Percentiles rank a stretch among this genome's conserved stretches.
phyloP scores from a whole-genome alignment of 1,139 yeast species.

The Suhomyces panamericanus region DNA sequence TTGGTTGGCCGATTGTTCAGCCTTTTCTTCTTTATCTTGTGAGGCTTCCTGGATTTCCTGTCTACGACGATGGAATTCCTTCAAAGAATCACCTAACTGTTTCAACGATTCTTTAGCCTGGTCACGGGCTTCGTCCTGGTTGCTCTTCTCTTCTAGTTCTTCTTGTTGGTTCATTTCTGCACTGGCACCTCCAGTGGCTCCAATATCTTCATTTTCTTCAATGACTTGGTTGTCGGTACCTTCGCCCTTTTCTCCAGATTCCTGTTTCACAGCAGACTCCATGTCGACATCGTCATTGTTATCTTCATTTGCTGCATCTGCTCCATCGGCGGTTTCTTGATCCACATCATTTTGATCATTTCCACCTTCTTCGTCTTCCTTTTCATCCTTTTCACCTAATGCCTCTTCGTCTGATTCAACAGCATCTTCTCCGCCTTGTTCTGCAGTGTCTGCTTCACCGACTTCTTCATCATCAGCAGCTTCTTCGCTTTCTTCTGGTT shows the following conservation, averaged over 20 bases:
- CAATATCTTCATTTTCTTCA: constrained; percentile 69
- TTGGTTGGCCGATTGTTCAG: constrained; percentile 55
- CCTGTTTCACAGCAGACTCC: constrained; percentile 71
- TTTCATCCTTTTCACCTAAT: constrained; percentile 25
- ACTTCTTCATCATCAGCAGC: constrained; percentile 23
- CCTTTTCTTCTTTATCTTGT: constrained; percentile 47
- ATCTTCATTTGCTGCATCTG: constrained; percentile 52
- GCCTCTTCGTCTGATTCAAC: constrained; percentile 20
- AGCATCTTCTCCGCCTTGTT: constrained; percentile 20
- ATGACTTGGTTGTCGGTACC: constrained; percentile 73
- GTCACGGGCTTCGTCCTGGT: constrained; percentile 63
- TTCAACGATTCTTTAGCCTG: constrained; percentile 79
- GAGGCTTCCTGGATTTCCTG: constrained; percentile 76
- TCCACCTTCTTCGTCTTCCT: constrained; percentile 28
- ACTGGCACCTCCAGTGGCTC: constrained; percentile 66
- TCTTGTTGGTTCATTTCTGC: constrained; percentile 48
- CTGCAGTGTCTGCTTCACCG: constrained; percentile 22
- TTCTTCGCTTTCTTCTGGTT: constrained; percentile 21
- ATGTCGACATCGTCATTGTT: constrained; percentile 55
- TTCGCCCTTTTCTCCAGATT: constrained; percentile 68
- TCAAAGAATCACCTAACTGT: constrained; percentile 85
- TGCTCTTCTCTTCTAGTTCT: constrained; percentile 24
- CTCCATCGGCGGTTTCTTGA: constrained; percentile 37
- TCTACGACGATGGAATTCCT: constrained; percentile 88
- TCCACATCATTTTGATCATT: constrained; percentile 31